These are phyloP conservation scores for Artemisia annua DNA, from an alignment of 129 eudicot species.

Conservation along the genomic window DNA sequence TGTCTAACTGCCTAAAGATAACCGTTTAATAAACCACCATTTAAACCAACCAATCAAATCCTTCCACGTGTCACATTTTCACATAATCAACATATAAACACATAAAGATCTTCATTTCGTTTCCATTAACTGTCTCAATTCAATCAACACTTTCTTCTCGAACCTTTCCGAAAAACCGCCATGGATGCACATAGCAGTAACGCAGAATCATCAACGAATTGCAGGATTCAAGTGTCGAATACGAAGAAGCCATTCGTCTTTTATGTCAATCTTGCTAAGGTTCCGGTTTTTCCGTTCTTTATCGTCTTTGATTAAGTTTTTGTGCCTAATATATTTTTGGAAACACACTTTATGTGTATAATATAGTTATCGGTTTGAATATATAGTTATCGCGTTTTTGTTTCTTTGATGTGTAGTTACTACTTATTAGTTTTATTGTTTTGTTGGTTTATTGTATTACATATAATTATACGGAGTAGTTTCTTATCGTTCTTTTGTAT, in stretches of 20 bases:
- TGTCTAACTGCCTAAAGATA: conserved; percentile 25
- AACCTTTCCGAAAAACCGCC: conserved; percentile 17
- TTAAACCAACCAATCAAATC: conserved; percentile 19
- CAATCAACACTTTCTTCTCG: neutral
- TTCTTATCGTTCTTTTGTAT: no score
- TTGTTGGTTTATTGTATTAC: no score
- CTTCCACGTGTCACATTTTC: conserved; percentile 24
- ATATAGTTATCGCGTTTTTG: no score
- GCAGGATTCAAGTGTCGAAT: conserved; percentile 34
- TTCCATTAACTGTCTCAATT: conserved; percentile 24
- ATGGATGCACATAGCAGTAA: conserved; percentile 24
- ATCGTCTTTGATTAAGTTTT: neutral
- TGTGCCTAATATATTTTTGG: no score
- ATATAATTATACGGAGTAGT: no score
- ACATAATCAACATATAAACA: conserved; percentile 7
- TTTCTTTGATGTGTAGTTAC: no score
- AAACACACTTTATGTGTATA: no score
- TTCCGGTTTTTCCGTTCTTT: conserved; percentile 14
- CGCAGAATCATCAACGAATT: conserved; percentile 1
- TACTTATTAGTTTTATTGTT: no score
- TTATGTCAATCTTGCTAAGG: conserved; percentile 40
- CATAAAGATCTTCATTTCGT: conserved; percentile 10
- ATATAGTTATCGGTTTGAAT: no score
- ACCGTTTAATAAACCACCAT: conserved; percentile 25
- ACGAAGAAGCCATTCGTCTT: conserved; percentile 32